Percentiles rank a stretch among this genome's conserved stretches.
phyloP scores from a whole-genome alignment of 768 basidiomycete species.

The Lyophyllum shimeji region DNA sequence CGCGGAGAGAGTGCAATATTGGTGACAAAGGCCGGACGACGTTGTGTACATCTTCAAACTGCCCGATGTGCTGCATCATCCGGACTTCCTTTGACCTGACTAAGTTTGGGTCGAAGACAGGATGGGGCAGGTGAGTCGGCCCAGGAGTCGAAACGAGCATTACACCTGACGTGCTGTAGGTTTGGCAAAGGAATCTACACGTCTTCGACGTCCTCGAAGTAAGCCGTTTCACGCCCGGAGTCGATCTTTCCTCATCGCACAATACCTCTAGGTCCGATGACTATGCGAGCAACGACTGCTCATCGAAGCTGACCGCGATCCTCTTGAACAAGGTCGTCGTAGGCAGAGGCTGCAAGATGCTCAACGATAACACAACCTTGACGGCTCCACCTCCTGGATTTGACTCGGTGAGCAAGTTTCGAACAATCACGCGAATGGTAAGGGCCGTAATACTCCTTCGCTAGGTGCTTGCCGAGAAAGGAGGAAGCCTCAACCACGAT shows the following conservation, averaged over 20 bases:
- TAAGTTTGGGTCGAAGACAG: constrained; percentile 67
- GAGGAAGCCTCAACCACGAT: constrained; percentile 67
- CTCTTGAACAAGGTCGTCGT: constrained; percentile 76
- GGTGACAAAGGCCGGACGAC: constrained; percentile 60
- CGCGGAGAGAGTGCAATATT: constrained; percentile 60
- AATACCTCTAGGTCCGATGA: constrained; percentile 53
- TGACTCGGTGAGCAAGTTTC: constrained; percentile 54
- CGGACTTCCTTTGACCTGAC: constrained; percentile 63
- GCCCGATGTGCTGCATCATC: constrained; percentile 65
- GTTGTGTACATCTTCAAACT: constrained; percentile 55
- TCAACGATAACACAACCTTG: constrained; percentile 52
- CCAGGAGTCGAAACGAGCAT: not conserved
- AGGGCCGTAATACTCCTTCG: not conserved
- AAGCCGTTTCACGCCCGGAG: constrained; percentile 15
- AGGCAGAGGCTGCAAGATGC: constrained; percentile 67
- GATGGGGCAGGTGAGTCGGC: constrained; percentile 60
- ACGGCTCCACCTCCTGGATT: constrained; percentile 61
- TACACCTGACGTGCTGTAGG: constrained; percentile 27
- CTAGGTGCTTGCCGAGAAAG: constrained; percentile 68
- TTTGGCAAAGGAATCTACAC: constrained; percentile 75
- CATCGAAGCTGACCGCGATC: constrained; percentile 60
- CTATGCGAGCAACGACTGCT: constrained; percentile 60
- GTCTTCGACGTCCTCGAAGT: constrained; percentile 79
- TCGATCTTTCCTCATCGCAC: not conserved
- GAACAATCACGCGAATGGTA: not conserved